Percentiles rank a stretch among this genome's conserved stretches.
Evolutionary conservation across 129 eudicot genomes (phyloP).

Genomic region (Flaveria ramosissima): DNA sequence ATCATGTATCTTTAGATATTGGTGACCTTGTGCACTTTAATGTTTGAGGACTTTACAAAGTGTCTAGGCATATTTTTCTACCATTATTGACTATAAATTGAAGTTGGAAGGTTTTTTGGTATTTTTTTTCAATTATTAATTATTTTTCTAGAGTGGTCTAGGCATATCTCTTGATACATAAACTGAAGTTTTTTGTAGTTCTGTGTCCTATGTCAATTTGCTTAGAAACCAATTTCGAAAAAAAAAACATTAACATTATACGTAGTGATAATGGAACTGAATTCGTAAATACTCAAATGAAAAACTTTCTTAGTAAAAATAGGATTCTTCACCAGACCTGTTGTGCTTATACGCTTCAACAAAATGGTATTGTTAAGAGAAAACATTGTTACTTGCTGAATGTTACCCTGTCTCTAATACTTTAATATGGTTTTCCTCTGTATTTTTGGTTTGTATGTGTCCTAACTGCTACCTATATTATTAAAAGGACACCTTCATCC

Average conservation of each 20-base stretch:
- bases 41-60: neutral
- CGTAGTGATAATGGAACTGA: neutral
- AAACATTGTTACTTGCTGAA: neutral
- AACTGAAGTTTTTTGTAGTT: no score
- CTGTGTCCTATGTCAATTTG: neutral
- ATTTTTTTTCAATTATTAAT: no score
- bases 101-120: no score
- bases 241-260: no score
- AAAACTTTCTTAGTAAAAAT: no score
- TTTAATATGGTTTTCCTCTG: neutral
- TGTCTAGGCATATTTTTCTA: neutral
- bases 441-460: neutral
- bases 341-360: neutral
- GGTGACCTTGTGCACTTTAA: no score
- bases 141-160: neutral
- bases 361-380: neutral
- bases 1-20: neutral
- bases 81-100: no score
- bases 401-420: neutral
- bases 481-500: no score
- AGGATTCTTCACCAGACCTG: neutral
- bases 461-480: neutral
- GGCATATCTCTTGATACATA: neutral
- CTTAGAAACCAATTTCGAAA: neutral
- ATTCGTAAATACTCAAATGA: neutral